These are phyloP conservation scores for Penicillium sp. DNA, from an alignment of 2,329 filamentous ascomycete species.

Conservation along the genomic window DNA sequence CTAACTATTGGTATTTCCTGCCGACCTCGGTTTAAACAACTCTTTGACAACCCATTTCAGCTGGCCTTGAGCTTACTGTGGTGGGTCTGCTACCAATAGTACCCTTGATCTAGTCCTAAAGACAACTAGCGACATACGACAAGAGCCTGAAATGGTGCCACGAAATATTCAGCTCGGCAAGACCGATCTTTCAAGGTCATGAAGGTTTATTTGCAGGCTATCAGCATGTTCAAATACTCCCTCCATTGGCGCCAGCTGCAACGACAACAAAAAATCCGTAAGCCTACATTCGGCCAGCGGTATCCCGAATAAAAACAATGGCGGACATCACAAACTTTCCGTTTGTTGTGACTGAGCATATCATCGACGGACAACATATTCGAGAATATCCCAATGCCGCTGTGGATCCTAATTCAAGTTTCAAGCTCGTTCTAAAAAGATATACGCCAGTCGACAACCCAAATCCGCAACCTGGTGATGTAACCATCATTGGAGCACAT, in stretches of 20 bases:
- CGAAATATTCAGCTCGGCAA: background rate
- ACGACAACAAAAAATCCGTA: background rate
- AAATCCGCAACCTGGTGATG: conserved; percentile 6
- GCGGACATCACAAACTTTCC: background rate
- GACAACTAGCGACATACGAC: too few relatives aligned
- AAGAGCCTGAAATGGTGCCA: background rate
- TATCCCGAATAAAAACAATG: background rate
- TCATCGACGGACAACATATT: conserved; percentile 8
- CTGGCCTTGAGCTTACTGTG: background rate
- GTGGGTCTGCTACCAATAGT: background rate
- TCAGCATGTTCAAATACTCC: background rate
- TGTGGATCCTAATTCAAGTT: background rate
- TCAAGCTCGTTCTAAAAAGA: conserved; percentile 7
- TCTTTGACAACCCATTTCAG: background rate
- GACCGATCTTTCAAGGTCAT: background rate
- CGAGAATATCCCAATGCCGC: conserved; percentile 9
- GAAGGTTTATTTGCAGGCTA: background rate
- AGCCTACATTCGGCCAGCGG: background rate
- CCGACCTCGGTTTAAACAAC: background rate
- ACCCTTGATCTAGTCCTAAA: background rate
- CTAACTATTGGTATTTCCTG: background rate
- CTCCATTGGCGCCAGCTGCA: too few relatives aligned
- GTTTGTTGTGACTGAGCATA: conserved; percentile 9
- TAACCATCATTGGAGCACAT: conserved; percentile 11
- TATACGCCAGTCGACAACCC: conserved; percentile 7